Conservation (phyloP, 208 protist species). For the Trypanosoma scelopori region DNA sequence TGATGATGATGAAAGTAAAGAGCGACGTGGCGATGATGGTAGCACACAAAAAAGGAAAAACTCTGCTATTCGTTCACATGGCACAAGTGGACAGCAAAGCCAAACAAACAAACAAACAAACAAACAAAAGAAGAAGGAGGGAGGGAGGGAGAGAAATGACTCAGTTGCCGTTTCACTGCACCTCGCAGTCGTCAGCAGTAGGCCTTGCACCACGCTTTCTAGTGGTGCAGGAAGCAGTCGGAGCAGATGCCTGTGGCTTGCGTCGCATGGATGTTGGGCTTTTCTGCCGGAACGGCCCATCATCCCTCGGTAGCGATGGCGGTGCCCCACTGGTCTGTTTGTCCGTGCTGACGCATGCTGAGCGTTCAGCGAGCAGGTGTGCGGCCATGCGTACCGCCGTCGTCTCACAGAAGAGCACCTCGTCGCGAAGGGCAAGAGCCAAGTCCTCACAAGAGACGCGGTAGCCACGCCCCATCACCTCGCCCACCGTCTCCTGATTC, state of each 20-base stretch:
- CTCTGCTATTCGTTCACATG: too few species aligned
- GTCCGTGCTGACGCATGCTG: neutral
- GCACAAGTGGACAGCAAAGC: too few species aligned
- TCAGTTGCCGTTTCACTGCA: conserved; percentile 22
- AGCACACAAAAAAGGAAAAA: conserved; percentile 1
- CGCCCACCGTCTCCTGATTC: conserved; percentile 33
- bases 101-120: too few species aligned
- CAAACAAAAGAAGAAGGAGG: too few species aligned
- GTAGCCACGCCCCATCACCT: conserved; percentile 26
- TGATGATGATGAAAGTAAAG: too few species aligned
- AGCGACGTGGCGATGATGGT: too few species aligned
- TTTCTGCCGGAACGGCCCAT: neutral
- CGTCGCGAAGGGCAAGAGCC: conserved; percentile 52
- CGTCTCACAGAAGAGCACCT: conserved; percentile 65
- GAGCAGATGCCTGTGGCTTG: neutral
- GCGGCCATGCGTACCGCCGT: conserved; percentile 31
- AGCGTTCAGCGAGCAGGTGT: conserved; percentile 11
- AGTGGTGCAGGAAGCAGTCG: neutral
- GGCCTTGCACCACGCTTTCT: conserved; percentile 7
- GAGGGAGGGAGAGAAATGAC: neutral
- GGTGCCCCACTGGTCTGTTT: neutral
- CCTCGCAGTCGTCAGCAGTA: conserved; percentile 28
- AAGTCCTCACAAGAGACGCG: conserved; percentile 27
- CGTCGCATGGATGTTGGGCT: neutral
- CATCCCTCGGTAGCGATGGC: neutral